Percentiles rank a stretch among this genome's conserved stretches.
Conservation (phyloP, 1,139 yeast genomes). For the Meyerozyma guilliermondii region DNA sequence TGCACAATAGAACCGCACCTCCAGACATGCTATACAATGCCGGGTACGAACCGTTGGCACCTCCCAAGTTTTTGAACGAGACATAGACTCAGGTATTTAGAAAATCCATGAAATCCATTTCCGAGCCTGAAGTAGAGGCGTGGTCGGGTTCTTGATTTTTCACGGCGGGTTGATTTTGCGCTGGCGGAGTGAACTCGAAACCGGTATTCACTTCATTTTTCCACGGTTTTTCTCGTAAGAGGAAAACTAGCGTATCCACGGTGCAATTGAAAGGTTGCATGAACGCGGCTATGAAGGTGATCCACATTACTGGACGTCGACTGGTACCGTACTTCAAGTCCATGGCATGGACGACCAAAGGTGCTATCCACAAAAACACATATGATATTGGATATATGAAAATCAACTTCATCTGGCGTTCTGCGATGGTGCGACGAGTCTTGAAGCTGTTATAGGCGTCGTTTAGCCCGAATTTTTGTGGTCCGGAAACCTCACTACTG, state of each 20-base stretch:
- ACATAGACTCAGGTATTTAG: conserved; percentile 2
- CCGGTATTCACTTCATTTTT: background rate
- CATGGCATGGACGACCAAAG: background rate
- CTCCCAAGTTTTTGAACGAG: no score
- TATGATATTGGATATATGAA: background rate
- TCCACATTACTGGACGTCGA: background rate
- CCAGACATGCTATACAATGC: no score
- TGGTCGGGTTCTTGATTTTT: conserved; percentile 7
- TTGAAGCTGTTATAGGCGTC: background rate
- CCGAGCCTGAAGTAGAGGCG: background rate
- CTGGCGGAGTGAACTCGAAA: background rate
- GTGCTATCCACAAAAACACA: background rate
- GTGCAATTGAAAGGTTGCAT: conserved; percentile 2
- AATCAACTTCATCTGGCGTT: conserved; percentile 1
- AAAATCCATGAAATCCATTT: conserved; percentile 11
- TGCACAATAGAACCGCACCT: no score
- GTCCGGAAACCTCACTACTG: background rate
- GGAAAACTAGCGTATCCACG: background rate
- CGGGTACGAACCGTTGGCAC: no score
- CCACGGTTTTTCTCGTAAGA: background rate
- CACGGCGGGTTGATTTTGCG: background rate
- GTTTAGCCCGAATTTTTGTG: background rate
- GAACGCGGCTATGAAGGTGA: background rate
- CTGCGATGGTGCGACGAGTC: background rate
- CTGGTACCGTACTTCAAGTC: background rate